A percentile compares a stretch with the other conserved stretches of the same genome.
phyloP scores from a whole-genome alignment of 768 basidiomycete species.

The Russula virescens region DNA sequence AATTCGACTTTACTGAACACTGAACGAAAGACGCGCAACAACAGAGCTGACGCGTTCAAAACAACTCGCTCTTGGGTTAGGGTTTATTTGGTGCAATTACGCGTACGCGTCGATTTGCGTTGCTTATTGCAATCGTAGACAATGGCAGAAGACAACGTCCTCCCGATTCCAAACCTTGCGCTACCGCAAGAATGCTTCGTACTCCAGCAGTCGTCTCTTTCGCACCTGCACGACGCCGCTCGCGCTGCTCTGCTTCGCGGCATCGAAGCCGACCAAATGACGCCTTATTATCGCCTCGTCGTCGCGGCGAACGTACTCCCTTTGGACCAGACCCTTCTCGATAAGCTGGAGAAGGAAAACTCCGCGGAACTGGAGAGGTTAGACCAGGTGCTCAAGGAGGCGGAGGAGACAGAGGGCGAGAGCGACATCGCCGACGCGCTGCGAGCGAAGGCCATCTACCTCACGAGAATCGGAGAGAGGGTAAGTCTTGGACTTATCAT shows the following conservation, averaged over 20 bases:
- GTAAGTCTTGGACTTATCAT: slow-evolving; percentile 26
- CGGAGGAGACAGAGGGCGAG: slow-evolving; percentile 88
- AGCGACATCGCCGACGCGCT: slow-evolving; percentile 88
- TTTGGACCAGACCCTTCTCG: slow-evolving; percentile 48
- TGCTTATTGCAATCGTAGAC: no score
- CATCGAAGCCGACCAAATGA: slow-evolving; percentile 84
- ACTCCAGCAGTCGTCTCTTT: slow-evolving; percentile 55
- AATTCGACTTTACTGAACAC: slow-evolving; percentile 4
- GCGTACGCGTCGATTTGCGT: slow-evolving; percentile 12
- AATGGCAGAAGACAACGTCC: slow-evolving; percentile 81
- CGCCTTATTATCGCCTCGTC: slow-evolving; percentile 67
- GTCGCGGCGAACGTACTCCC: slow-evolving; percentile 46
- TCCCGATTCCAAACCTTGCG: slow-evolving; percentile 81
- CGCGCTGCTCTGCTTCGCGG: slow-evolving; percentile 59
- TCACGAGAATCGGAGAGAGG: slow-evolving; percentile 86
- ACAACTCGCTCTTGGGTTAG: not conserved
- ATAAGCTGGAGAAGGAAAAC: slow-evolving; percentile 63
- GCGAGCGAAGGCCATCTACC: slow-evolving; percentile 75
- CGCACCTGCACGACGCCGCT: slow-evolving; percentile 62
- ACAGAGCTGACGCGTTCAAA: slow-evolving; percentile 21
- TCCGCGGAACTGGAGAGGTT: slow-evolving; percentile 63
- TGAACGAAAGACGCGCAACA: not conserved
- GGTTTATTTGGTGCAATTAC: slow-evolving; percentile 19
- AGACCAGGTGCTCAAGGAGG: slow-evolving; percentile 75
- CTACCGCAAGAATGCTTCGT: slow-evolving; percentile 77